Evolutionary conservation across 495 filamentous ascomycete species (phyloP).

Genomic region (Ramalina intermedia): DNA sequence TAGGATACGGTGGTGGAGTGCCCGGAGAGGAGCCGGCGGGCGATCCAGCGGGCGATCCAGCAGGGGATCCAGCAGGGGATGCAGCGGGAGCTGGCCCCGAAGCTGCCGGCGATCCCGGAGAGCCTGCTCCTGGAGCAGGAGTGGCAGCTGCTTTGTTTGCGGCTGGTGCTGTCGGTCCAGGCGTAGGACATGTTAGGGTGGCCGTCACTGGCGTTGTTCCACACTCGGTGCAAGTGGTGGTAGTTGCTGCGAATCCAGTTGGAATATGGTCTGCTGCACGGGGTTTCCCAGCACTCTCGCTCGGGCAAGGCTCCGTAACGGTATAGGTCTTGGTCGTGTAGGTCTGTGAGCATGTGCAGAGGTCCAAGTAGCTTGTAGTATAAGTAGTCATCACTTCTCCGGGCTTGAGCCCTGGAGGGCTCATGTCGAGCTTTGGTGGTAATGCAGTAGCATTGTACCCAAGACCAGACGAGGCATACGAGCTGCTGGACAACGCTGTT

Average conservation of each 20-base stretch:
- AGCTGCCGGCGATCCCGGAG: no score
- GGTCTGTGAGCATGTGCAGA: slow-evolving; percentile 6
- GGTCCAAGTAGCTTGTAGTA: slow-evolving; percentile 4
- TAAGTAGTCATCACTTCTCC: slow-evolving; percentile 11
- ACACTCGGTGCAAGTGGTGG: slow-evolving; percentile 13
- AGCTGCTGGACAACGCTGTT: slow-evolving; percentile 6
- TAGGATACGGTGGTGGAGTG: slow-evolving; percentile 1
- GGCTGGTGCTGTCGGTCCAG: slow-evolving; percentile 3
- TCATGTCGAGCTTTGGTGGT: slow-evolving; percentile 1
- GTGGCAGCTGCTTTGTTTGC: background rate
- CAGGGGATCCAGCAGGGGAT: background rate
- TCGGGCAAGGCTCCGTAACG: slow-evolving; percentile 13
- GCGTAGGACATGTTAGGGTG: slow-evolving; percentile 9
- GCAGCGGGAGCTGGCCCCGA: no score
- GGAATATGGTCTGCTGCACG: slow-evolving; percentile 10
- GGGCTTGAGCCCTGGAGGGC: background rate
- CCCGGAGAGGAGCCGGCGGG: background rate
- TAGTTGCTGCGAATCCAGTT: slow-evolving; percentile 13
- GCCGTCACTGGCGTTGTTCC: slow-evolving; percentile 9
- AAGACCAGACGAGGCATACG: slow-evolving; percentile 3
- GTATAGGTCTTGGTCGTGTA: slow-evolving; percentile 13
- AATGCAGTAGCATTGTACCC: slow-evolving; percentile 4
- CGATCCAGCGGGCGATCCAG: background rate
- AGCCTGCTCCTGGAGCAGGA: background rate
- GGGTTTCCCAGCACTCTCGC: slow-evolving; percentile 5